Evolutionary conservation across 2,329 filamentous ascomycete genomes (phyloP), one percentile per base, ranked within the genome.

Genomic region (Plenodomus lindquistii): DNA sequence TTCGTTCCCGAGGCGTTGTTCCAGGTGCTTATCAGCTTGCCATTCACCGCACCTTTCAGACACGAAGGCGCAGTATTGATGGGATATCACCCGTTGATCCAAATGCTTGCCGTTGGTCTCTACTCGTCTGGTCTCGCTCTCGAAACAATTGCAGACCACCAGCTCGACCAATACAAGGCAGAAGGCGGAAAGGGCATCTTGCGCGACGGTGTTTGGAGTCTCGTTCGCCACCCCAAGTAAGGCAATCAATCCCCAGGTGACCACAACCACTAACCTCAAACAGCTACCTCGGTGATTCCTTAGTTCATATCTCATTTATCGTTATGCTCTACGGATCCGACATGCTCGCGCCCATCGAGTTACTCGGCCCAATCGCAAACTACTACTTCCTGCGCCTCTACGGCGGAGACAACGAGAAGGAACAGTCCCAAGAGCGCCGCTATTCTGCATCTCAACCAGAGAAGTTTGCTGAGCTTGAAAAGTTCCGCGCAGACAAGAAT

Each of bases 161-260:
- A 85, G 60, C 71, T 85, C 13, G 77, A 79, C 38, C 60, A 73
- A 27, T 81, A 83, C 63, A 77, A 78, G 51, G 70, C 71, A 37
- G 65, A 76, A 18, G 65, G 67, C 4, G 72, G 73, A 15, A 59
- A 62, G 15, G 70, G 71, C 31, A 70, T 84, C 22, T 75, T 79
- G 52, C 76, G 78, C 13, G 75, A 81, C n/a, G 82, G 82, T 11
- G 83, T 85, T 22, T 85, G 81, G 81, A 82, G 80, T 56, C 76
- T 85, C 24, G 81, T 85, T 20, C 72, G 83, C 40, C 82, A 85
- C 68, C 83, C 83, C 0, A 85, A 85, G 81, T 84, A 73, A 66
- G 79, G 72, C 16, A n/a, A n/a, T 8, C 13, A 34, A 35, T 31
- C n/a, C 41, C 4, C 17, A 11, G 20, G 10, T 35, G 11, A 7